Evolutionary conservation across 2,329 filamentous ascomycete species (phyloP).

Genomic region (Aspergillus ochraceus): DNA sequence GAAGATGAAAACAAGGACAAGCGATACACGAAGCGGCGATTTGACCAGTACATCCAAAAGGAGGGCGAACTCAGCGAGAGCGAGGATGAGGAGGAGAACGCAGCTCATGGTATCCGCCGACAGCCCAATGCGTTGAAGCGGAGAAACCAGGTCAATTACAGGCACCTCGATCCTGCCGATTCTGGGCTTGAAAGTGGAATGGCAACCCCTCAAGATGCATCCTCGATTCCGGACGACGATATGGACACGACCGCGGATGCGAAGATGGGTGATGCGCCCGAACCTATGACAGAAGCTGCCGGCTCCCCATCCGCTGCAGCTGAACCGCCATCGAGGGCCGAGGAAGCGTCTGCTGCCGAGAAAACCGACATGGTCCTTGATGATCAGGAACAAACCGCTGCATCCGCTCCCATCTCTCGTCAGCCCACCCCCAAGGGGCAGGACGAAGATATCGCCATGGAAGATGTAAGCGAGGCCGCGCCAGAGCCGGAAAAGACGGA

Average conservation of each 20-base stretch:
- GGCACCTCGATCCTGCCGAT: conserved; percentile 57
- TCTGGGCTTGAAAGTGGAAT: conserved; percentile 55
- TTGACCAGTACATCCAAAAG: conserved; percentile 74
- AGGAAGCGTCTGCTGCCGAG: conserved; percentile 34
- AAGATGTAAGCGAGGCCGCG: conserved; percentile 32
- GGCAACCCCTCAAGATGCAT: conserved; percentile 46
- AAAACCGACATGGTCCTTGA: conserved; percentile 32
- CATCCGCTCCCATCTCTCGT: conserved; percentile 31
- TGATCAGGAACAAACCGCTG: conserved; percentile 27
- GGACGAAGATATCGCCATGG: conserved; percentile 43
- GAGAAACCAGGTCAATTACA: conserved; percentile 62
- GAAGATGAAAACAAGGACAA: conserved; percentile 84
- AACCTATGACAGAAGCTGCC: conserved; percentile 36
- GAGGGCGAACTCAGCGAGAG: conserved; percentile 84
- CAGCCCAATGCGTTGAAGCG: conserved; percentile 51
- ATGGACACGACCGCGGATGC: conserved; percentile 37
- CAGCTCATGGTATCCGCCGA: conserved; percentile 67
- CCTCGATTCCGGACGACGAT: conserved; percentile 47
- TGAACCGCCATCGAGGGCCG: conserved; percentile 30
- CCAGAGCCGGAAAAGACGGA: conserved; percentile 20
- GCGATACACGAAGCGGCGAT: conserved; percentile 76
- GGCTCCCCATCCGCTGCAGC: conserved; percentile 31
- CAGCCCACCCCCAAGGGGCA: conserved; percentile 28
- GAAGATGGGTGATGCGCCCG: conserved; percentile 43
- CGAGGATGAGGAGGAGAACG: conserved; percentile 77